Evolutionary conservation across 148 eudicot genomes (phyloP).

Genomic region (Fagopyrum esculentum): DNA sequence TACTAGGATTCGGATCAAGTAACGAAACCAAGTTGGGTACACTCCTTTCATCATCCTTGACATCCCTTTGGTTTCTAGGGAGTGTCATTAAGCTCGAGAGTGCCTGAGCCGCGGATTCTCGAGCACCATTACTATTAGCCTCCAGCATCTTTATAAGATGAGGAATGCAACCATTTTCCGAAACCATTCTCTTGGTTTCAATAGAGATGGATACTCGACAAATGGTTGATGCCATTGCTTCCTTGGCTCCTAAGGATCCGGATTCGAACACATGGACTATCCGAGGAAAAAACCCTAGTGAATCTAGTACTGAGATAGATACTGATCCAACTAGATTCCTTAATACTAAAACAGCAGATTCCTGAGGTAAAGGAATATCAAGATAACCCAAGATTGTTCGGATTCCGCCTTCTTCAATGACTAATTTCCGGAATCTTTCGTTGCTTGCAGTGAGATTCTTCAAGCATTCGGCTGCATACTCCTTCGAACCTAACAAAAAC

Average conservation of each 20-base stretch:
- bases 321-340: conserved; percentile 55
- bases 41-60: conserved; percentile 67
- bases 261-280: conserved; percentile 60
- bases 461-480: conserved; percentile 88
- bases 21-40: conserved; percentile 75
- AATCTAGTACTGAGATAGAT: conserved; percentile 40
- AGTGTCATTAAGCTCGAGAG: conserved; percentile 46
- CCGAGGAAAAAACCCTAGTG: conserved; percentile 55
- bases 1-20: conserved; percentile 75
- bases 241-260: conserved; percentile 67
- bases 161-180: conserved; percentile 65
- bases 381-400: conserved; percentile 47
- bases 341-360: conserved; percentile 69
- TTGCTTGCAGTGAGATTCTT: conserved; percentile 74
- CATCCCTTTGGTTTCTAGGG: conserved; percentile 54
- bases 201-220: conserved; percentile 25
- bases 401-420: conserved; percentile 69
- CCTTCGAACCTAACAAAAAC: conserved; percentile 62
- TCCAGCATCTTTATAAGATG: conserved; percentile 65
- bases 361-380: conserved; percentile 85
- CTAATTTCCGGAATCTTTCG: conserved; percentile 42
- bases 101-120: conserved; percentile 84
- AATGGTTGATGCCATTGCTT: conserved; percentile 57
- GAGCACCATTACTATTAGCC: conserved; percentile 47
- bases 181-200: conserved; percentile 54